Base-by-base conservation (phyloP, 768 basidiomycete genomes). In the Mycena rosella region DNA sequence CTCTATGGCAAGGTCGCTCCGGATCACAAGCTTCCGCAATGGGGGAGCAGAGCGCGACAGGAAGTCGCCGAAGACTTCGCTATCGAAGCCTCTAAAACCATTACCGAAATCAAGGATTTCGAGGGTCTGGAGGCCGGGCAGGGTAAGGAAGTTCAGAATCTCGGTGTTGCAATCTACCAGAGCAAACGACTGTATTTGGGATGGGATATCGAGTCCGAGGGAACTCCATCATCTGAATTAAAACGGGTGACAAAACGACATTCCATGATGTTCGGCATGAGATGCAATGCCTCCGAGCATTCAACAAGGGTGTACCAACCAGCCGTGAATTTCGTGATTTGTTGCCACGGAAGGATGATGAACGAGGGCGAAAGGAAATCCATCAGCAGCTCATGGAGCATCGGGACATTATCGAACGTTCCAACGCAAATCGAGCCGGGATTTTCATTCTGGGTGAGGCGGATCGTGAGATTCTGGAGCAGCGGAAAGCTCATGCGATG, bases 291-390 rank as follows among this genome's bases (percentile, higher is more conserved):
- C 11, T 65, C 57, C 32, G 52, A 45, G 49, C 40, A 65, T 20
- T 34, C 24, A 10, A 18, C 11, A 5, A 53, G 9, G 5, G 57
- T 36, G 57, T 54, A 65, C 6, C 34, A 15, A 44, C 60, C 52
- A 1, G 42, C 65, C 20, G 65, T 66, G 52, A 66, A 66, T 60
- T 59, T 66, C 11, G 42, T 51, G 42, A 66, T 24, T 29, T 66
- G 57, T 11, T 36, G 40, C 65, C 58, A 66, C 7, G 58, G 65
- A 48, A 66, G 65, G 0, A 7, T 1, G 26, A 66, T 24, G 22
- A 54, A 15, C 10, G 47, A 40, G 18, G 63, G 48, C 6, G 52
- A 49, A 1, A 18, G 13, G 4, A n/a, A 24, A 18, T 14, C 29
- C 30, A 54, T 10, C 42, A 18, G 10, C 7, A 66, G 51, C n/a